phyloP scores from a whole-genome alignment of 192 early-diverging fungal genomes.

The Coemansia asiatica region DNA sequence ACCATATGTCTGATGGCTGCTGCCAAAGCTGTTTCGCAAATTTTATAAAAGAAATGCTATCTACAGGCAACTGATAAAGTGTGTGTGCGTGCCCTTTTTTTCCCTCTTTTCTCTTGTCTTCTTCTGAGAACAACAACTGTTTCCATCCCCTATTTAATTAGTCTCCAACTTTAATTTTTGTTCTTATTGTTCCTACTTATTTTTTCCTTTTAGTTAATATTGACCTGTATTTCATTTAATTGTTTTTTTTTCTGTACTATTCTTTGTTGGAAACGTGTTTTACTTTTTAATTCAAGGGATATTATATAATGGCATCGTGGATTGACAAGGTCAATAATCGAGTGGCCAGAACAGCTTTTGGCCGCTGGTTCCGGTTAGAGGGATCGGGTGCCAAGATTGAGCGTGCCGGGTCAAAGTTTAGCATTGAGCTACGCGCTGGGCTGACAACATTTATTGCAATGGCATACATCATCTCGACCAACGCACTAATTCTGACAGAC shows the following conservation, averaged over 20 bases:
- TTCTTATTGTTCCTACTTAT: no score
- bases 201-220: no score
- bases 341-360: slow-evolving; percentile 60
- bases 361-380: slow-evolving; percentile 65
- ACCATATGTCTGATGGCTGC: neutral
- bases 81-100: no score
- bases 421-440: slow-evolving; percentile 69
- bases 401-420: slow-evolving; percentile 66
- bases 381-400: slow-evolving; percentile 58
- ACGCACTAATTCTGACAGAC: slow-evolving; percentile 73
- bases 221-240: no score
- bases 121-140: no score
- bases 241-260: no score
- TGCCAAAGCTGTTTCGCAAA: no score
- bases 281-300: neutral
- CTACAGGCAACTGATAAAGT: no score
- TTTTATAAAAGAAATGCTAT: no score
- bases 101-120: no score
- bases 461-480: slow-evolving; percentile 73
- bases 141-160: no score
- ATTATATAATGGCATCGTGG: slow-evolving; percentile 34
- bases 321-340: slow-evolving; percentile 58
- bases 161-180: no score
- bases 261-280: neutral
- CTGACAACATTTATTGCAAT: slow-evolving; percentile 71